These are phyloP conservation scores for Musa itinerans DNA, from an alignment of 176 grass and related monocot genomes.

Conservation along the genomic window DNA sequence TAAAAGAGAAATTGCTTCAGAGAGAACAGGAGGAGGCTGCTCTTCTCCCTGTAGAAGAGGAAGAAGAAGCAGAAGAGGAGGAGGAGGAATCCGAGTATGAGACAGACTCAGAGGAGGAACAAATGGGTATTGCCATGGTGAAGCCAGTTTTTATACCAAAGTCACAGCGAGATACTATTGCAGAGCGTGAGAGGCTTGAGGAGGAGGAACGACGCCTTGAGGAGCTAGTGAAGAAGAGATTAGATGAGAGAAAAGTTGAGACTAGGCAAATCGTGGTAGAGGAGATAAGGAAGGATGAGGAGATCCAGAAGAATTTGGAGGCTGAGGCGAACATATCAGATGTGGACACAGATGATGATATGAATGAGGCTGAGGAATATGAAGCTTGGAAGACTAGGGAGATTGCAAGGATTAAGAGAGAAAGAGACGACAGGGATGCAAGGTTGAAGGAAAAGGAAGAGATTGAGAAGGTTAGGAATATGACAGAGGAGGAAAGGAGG, in stretches of 20 bases:
- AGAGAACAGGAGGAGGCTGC: constrained; percentile 66
- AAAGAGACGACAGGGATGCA: constrained; percentile 80
- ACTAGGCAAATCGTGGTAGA: constrained; percentile 79
- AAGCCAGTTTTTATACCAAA: constrained; percentile 94
- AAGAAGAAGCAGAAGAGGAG: constrained; percentile 47
- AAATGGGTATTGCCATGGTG: constrained; percentile 69
- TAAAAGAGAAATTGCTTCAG: constrained; percentile 52
- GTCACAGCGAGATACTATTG: constrained; percentile 84
- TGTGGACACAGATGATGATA: constrained; percentile 81
- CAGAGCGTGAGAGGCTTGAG: constrained; percentile 70
- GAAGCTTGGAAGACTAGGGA: constrained; percentile 85
- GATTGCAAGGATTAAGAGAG: constrained; percentile 97
- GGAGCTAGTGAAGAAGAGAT: constrained; percentile 66
- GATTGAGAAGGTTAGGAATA: constrained; percentile 91
- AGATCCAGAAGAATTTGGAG: constrained; percentile 69
- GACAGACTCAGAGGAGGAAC: constrained; percentile 88
- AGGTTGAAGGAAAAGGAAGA: constrained; percentile 98
- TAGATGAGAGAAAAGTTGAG: constrained; percentile 70
- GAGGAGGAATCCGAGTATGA: constrained; percentile 88
- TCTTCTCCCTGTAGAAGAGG: constrained; percentile 70
- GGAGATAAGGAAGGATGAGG: constrained; percentile 72
- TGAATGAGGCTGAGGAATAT: constrained; percentile 96
- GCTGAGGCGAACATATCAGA: constrained; percentile 60
- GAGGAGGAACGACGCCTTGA: constrained; percentile 83
- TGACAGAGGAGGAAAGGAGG: constrained; percentile 82